phyloP scores from a whole-genome alignment of 805 yeast species.

The Kodamaea kakaduensis region DNA sequence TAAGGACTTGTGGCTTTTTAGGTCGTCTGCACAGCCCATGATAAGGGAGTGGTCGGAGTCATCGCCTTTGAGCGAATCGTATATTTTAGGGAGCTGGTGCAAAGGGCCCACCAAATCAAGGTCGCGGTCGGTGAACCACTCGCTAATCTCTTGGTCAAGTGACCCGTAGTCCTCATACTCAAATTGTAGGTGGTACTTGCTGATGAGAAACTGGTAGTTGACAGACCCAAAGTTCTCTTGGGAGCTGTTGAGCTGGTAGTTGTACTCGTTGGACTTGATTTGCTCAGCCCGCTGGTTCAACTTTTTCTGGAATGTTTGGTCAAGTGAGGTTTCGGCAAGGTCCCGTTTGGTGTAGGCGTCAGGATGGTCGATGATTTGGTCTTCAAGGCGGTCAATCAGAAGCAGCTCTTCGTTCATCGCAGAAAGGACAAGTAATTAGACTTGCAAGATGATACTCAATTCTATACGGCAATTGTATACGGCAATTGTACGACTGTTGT shows the following conservation, averaged over 20 bases:
- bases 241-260: conserved; percentile 7
- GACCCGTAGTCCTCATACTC: conserved; percentile 24
- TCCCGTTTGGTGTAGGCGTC: conserved; percentile 30
- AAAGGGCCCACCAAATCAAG: conserved; percentile 21
- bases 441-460: too few relatives aligned
- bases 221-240: conserved; percentile 14
- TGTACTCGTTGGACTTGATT: conserved; percentile 15
- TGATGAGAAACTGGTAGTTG: conserved; percentile 26
- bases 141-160: conserved; percentile 29
- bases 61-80: conserved; percentile 6
- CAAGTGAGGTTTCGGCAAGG: conserved; percentile 27
- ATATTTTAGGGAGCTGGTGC: conserved; percentile 9
- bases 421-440: too few relatives aligned
- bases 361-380: conserved; percentile 43
- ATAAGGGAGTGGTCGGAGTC: conserved; percentile 4
- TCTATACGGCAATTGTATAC: too few relatives aligned
- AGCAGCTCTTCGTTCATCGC: conserved; percentile 19
- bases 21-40: conserved; percentile 3
- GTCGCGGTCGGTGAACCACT: conserved; percentile 38
- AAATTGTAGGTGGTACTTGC: conserved; percentile 30
- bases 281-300: conserved; percentile 41
- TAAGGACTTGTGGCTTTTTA: conserved; percentile 1
- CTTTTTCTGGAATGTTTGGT: conserved; percentile 40
- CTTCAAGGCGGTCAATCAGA: conserved; percentile 46
- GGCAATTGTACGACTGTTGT: too few relatives aligned